phyloP scores from a whole-genome alignment of 108 stramenopile genomes.

The Stephanodiscus minutulus region DNA sequence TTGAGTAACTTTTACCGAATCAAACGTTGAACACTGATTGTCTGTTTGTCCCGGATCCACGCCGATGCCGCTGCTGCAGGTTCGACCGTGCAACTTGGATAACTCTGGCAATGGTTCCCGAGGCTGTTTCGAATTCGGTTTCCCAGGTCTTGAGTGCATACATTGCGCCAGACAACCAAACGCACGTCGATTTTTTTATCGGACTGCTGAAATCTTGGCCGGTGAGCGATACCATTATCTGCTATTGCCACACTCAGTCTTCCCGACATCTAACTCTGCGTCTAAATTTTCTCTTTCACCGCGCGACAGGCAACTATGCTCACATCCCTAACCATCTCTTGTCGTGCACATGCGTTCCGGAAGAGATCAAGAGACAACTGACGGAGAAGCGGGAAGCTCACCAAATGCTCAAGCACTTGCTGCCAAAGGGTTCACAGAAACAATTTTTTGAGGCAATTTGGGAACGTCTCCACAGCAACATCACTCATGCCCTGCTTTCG shows the following conservation, averaged over 20 bases:
- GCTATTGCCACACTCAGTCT: no score
- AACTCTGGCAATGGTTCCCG: constrained; percentile 37
- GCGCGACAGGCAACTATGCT: constrained; percentile 34
- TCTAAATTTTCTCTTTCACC: background rate
- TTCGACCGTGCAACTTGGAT: constrained; percentile 37
- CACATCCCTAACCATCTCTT: constrained; percentile 53
- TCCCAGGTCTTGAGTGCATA: constrained; percentile 50
- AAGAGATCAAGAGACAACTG: constrained; percentile 44
- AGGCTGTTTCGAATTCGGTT: constrained; percentile 37
- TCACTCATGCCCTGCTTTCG: no score
- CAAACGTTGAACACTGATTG: no score
- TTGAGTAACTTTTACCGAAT: no score
- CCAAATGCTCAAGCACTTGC: constrained; percentile 21
- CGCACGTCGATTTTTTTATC: constrained; percentile 52
- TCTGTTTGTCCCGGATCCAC: no score
- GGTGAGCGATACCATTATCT: constrained; percentile 30
- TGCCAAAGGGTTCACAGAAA: constrained; percentile 33
- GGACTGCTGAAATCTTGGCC: constrained; percentile 48
- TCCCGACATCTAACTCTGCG: background rate
- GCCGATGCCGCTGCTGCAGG: constrained; percentile 1
- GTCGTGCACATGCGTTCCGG: constrained; percentile 29
- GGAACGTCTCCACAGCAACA: constrained; percentile 26
- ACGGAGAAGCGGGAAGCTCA: constrained; percentile 61
- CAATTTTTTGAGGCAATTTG: constrained; percentile 40
- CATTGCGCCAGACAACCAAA: constrained; percentile 40